These are phyloP conservation scores for Phytophthora chlamydospora DNA, from an alignment of 352 stramenopile species.

Conservation along the genomic window DNA sequence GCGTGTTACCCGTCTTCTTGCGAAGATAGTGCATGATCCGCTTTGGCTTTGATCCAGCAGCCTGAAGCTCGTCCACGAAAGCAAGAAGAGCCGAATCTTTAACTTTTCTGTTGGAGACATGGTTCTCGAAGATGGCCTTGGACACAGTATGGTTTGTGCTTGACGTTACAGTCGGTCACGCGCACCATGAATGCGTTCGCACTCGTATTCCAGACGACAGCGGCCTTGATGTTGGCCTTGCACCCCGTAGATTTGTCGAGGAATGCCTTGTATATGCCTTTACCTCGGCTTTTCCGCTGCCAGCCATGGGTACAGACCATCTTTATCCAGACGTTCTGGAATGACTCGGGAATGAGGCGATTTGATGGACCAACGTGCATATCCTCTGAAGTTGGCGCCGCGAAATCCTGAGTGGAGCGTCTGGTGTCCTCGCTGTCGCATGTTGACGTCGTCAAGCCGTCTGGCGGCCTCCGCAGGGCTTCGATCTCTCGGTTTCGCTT, in stretches of 20 bases:
- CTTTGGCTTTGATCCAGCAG: neutral
- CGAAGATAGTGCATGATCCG: no score
- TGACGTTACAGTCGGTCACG: slow-evolving; percentile 4
- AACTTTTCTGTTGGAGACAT: no score
- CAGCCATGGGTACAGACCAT: slow-evolving; percentile 12
- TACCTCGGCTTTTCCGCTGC: slow-evolving; percentile 6
- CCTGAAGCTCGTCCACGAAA: slow-evolving; percentile 6
- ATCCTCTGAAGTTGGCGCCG: no score
- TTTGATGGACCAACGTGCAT: no score
- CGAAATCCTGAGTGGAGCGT: no score
- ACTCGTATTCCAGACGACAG: slow-evolving; percentile 6
- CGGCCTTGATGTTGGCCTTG: slow-evolving; percentile 10
- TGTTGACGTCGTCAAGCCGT: no score
- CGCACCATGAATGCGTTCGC: slow-evolving; percentile 10
- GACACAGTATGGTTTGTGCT: slow-evolving; percentile 5
- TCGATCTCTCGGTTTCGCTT: no score
- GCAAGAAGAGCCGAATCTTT: neutral
- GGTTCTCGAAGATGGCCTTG: no score
- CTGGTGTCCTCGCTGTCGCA: no score
- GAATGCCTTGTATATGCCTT: slow-evolving; percentile 2
- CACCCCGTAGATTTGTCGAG: slow-evolving; percentile 8
- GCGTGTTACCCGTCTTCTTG: no score
- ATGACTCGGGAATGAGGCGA: neutral
- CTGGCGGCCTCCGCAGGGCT: no score
- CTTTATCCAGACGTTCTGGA: slow-evolving; percentile 20